Evolutionary conservation across 2,329 filamentous ascomycete genomes (phyloP).

Genomic region (Graphiopsis chlorocephala): DNA sequence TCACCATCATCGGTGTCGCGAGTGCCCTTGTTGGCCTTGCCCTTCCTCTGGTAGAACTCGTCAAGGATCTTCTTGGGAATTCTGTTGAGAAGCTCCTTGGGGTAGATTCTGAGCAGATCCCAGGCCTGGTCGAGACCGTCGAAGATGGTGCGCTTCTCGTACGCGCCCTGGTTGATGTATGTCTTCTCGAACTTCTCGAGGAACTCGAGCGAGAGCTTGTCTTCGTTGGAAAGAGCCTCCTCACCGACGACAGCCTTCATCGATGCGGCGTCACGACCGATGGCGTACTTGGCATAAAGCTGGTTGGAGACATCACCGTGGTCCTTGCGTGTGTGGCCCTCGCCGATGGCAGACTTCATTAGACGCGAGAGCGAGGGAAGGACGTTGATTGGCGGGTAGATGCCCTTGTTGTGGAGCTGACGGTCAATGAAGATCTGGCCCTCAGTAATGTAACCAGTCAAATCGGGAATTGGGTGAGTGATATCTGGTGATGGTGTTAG

Average conservation of each 20-base stretch:
- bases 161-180: constrained; percentile 88
- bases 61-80: constrained; percentile 55
- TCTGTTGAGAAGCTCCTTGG: constrained; percentile 95
- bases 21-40: constrained; percentile 39
- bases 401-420: constrained; percentile 88
- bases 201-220: constrained; percentile 97
- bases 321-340: constrained; percentile 93
- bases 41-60: constrained; percentile 49
- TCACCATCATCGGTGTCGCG: constrained; percentile 47
- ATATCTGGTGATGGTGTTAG: constrained; percentile 61
- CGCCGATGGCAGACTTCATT: constrained; percentile 99
- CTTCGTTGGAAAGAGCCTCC: constrained; percentile 90
- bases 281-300: constrained; percentile 98
- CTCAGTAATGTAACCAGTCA: constrained; percentile 99
- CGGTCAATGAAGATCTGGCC: constrained; percentile 98
- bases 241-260: constrained; percentile 99
- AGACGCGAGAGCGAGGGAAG: constrained; percentile 95
- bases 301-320: constrained; percentile 99
- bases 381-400: constrained; percentile 99
- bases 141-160: constrained; percentile 87
- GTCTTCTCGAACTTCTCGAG: constrained; percentile 96
- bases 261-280: constrained; percentile 93
- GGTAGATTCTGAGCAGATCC: constrained; percentile 94
- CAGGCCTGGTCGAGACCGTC: constrained; percentile 95
- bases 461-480: constrained; percentile 96